Conservation (phyloP, 1,284 basidiomycete genomes). For the Sporisorium reilianum region DNA sequence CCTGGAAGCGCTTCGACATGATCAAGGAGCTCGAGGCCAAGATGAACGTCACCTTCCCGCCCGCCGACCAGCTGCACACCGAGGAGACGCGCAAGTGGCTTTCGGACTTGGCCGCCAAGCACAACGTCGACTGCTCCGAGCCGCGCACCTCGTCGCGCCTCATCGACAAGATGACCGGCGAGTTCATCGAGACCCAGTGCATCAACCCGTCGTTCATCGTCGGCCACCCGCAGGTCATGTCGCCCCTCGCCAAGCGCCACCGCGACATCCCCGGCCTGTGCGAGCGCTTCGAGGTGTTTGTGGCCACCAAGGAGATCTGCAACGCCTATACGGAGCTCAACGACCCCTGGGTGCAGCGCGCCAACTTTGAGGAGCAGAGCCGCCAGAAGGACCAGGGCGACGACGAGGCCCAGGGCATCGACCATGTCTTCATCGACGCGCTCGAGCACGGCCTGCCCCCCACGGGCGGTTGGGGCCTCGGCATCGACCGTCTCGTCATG, state of each 20-base stretch:
- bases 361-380: slow-evolving; percentile 91
- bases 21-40: slow-evolving; percentile 93
- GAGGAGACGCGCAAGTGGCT: slow-evolving; percentile 90
- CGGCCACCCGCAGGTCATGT: slow-evolving; percentile 99
- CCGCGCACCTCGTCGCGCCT: slow-evolving; percentile 95
- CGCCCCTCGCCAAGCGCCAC: slow-evolving; percentile 80
- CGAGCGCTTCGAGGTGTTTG: slow-evolving; percentile 98
- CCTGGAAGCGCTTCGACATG: slow-evolving; percentile 99
- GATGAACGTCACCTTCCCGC: slow-evolving; percentile 90
- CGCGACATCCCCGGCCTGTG: slow-evolving; percentile 78
- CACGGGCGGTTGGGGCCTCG: slow-evolving; percentile 79
- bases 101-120: slow-evolving; percentile 80
- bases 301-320: slow-evolving; percentile 94
- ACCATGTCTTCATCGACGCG: slow-evolving; percentile 74
- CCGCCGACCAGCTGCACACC: slow-evolving; percentile 89
- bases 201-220: slow-evolving; percentile 95
- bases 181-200: slow-evolving; percentile 96
- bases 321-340: slow-evolving; percentile 84
- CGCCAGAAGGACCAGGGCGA: slow-evolving; percentile 96
- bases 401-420: slow-evolving; percentile 96
- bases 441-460: slow-evolving; percentile 97
- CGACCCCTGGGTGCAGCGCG: slow-evolving; percentile 79
- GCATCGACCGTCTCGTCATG: slow-evolving; percentile 55
- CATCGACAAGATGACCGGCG: slow-evolving; percentile 96
- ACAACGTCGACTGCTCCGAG: slow-evolving; percentile 96